Base-by-base conservation (phyloP, 441 rosid genomes). In the Populus hybrid region DNA sequence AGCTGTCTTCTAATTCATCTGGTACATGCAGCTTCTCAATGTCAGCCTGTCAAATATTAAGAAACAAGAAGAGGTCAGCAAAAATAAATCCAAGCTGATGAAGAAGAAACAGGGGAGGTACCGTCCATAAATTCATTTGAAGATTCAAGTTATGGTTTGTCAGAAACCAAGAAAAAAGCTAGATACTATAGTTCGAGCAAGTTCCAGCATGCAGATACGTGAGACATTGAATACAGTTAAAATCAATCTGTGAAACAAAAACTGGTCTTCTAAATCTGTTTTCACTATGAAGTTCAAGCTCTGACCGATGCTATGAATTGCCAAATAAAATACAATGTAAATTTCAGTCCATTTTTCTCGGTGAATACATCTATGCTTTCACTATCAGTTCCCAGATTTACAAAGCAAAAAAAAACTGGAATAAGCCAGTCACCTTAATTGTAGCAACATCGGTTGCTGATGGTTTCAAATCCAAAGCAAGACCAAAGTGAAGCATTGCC, bases 381-480 rank as follows among this genome's bases (percentile, higher is more conserved):
- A 53, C 30, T 5, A 61, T 40, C 64, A 10, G 32, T 72, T 30
- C 50, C 66, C 63, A 57, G 7, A 6, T n/a, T 18, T 57, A 57
- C 4, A 57, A 57, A 5, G 46, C 50, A 16, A 70, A 75, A 63
- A 69, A 75, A 53, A 71, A 38, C 20, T 24, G 69, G 28, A 38
- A 73, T 8, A 28, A 64, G 69, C 18, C 69, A 71, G 76, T 24
- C 79, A 97, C 98, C 99, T 97, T 97, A 77, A 94, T 94, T 69
- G 89, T 86, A 71, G 97, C 95, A 71, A 91, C 94, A 84, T 94
- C 98, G 7, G 97, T 84, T 69, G 98, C 95, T 46, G 98, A 92
- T 3, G 99, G 99, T 86, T 97, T 97, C 89, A 97, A 82, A 85
- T 97, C 98, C 90, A 97, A 84, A 73, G 99, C 99, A 72, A 92